Base-by-base conservation (phyloP, 352 stramenopile genomes). In the Phytopythium aichiense region DNA sequence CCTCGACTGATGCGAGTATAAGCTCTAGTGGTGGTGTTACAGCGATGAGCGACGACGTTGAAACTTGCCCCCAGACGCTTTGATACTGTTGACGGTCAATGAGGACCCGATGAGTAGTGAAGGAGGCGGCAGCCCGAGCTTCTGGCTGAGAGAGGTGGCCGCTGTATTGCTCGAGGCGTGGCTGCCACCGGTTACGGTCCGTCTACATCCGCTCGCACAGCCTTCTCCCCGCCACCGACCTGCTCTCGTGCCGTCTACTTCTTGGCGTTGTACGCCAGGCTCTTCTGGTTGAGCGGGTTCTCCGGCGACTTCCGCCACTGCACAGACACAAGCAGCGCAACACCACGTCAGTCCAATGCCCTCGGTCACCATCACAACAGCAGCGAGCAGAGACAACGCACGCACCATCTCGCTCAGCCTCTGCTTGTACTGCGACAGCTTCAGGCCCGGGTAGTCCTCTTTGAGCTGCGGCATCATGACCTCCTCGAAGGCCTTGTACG, bases 341-440 rank as follows among this genome's bases (percentile, higher is more conserved):
- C 31, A 46, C 31, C 25, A 33, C 33, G 35, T 40, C 7, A 40
- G 18, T 22, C 18, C 8, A 65, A 18, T 58, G 38, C 35, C 48
- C 46, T 45, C 37, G 35, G 9, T 40, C 35, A 40, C 35, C 35
- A 15, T 15, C 12, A 2, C 35, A 40, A 4, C 35, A 40, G 35
- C 35, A 40, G 31, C 48, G 15, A 63, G 20, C 20, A n/a, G 15
- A 9, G 15, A 1, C 40, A 20, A 2, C 7, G 0, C 9, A 33
- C 75, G 71, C 73, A 91, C 82, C 79, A 87, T 67, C 59, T 92
- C 83, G 56, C 79, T 89, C 45, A 92, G 73, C 48, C 79, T 78
- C 40, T 92, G 77, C 66, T 92, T 92, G 72, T 92, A 92, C 72
- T 92, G 83, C 31, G 83, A 92, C 6, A 92, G 59, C 70, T 92